A percentile compares a stretch with the other conserved stretches of the same genome.
These are phyloP conservation scores for Cenchrus purpureus DNA, from an alignment of 176 grass and related monocot species.

Conservation along the genomic window DNA sequence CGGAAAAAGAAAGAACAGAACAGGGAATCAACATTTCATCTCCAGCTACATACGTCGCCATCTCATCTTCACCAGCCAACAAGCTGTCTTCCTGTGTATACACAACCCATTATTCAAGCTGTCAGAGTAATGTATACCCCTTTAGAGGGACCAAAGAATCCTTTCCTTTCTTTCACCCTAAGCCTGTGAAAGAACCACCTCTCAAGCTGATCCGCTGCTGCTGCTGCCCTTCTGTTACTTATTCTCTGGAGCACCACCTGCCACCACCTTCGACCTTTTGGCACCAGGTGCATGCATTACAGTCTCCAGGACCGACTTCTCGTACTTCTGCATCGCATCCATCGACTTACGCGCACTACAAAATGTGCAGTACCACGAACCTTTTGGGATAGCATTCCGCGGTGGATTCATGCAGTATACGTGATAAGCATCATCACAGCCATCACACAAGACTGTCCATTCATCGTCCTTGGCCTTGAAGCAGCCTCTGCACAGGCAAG, in stretches of 20 bases:
- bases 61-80: conserved; percentile 42
- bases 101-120: conserved; percentile 33
- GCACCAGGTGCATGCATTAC: background rate
- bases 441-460: conserved; percentile 77
- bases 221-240: conserved; percentile 3
- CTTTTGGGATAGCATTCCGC: conserved; percentile 61
- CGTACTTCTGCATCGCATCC: conserved; percentile 67
- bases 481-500: conserved; percentile 86
- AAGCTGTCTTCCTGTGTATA: conserved; percentile 31
- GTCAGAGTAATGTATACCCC: conserved; percentile 43
- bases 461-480: conserved; percentile 77
- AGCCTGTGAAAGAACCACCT: conserved; percentile 17
- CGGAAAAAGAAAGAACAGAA: background rate
- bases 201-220: conserved; percentile 20
- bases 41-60: background rate
- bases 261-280: conserved; percentile 4
- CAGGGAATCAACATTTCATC: conserved; percentile 28
- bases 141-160: conserved; percentile 41
- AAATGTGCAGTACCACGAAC: conserved; percentile 69
- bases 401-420: conserved; percentile 81
- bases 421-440: conserved; percentile 89
- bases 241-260: conserved; percentile 1
- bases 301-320: conserved; percentile 55
- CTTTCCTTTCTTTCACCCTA: conserved; percentile 5
- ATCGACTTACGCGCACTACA: conserved; percentile 63